Percentiles rank a stretch among this genome's conserved stretches.
Conservation (phyloP, 768 basidiomycete genomes). For the Pleurotus citrinopileatus region DNA sequence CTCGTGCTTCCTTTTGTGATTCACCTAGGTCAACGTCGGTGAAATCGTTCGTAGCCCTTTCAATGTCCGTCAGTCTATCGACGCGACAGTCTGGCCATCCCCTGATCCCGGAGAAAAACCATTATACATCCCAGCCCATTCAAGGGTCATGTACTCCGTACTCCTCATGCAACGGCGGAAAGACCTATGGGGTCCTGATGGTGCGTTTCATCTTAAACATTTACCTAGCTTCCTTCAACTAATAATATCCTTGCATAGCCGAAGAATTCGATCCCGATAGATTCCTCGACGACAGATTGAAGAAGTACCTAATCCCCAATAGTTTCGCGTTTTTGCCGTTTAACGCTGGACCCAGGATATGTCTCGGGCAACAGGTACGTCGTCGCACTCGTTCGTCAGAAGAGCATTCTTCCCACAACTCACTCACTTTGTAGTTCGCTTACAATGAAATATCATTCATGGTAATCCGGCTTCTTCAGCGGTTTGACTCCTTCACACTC, state of each 20-base stretch:
- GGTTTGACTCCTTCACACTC: conserved; percentile 33
- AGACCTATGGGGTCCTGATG: conserved; percentile 50
- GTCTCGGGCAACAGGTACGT: conserved; percentile 40
- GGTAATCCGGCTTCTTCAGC: conserved; percentile 44
- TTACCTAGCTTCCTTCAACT: not conserved
- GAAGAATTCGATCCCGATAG: conserved; percentile 50
- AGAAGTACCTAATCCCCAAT: conserved; percentile 43
- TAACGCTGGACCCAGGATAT: conserved; percentile 38
- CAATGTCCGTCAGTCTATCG: conserved; percentile 26
- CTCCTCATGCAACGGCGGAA: conserved; percentile 35
- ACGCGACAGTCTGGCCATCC: conserved; percentile 29
- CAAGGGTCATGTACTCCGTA: conserved; percentile 31
- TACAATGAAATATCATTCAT: conserved; percentile 51
- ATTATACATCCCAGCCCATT: conserved; percentile 31
- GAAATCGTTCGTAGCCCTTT: conserved; percentile 38
- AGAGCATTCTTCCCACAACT: not conserved
- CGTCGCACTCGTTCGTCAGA: not conserved
- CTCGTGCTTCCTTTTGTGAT: not conserved
- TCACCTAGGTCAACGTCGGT: not conserved
- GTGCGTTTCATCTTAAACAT: conserved; percentile 11
- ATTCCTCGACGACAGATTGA: conserved; percentile 47
- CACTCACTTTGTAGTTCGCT: conserved; percentile 34
- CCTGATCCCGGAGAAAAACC: conserved; percentile 26
- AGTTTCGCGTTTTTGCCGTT: conserved; percentile 52
- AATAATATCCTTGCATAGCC: conserved; percentile 23